Conservation (phyloP, 2,329 filamentous ascomycete species). For the Golovinomyces cichoracearum region DNA sequence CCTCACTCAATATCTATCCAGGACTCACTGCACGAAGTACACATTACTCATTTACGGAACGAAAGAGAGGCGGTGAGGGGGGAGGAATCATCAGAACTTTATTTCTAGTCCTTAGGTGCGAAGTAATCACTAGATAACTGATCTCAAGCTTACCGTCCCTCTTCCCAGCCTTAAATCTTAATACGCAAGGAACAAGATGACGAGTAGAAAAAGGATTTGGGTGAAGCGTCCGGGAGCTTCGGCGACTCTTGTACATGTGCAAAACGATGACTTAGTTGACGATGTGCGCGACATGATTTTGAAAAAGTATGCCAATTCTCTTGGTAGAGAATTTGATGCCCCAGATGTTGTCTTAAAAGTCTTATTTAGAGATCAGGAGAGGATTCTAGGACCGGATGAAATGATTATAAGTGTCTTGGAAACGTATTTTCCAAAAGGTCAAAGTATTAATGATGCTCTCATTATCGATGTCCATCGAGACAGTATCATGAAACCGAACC, state of each 20-base stretch:
- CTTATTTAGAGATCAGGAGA: conserved; percentile 43
- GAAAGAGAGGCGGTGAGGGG: no score
- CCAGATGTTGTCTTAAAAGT: conserved; percentile 71
- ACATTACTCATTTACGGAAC: no score
- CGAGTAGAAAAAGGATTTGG: conserved; percentile 68
- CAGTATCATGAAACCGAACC: conserved; percentile 58
- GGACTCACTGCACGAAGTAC: no score
- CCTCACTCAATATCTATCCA: no score
- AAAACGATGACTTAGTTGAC: conserved; percentile 76
- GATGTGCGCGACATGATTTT: conserved; percentile 82
- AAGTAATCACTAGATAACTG: no score
- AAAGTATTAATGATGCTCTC: conserved; percentile 68
- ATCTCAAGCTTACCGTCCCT: no score
- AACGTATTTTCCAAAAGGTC: conserved; percentile 60
- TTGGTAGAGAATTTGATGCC: conserved; percentile 69
- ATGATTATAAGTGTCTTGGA: conserved; percentile 54
- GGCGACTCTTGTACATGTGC: conserved; percentile 61
- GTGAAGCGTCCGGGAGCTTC: conserved; percentile 69
- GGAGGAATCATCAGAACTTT: no score
- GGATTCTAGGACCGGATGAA: conserved; percentile 64
- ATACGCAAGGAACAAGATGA: conserved; percentile 15
- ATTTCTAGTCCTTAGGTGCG: no score
- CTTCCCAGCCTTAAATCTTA: no score
- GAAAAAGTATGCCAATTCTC: conserved; percentile 76
- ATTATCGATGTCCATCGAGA: conserved; percentile 63